Evolutionary conservation across 257 asterid genomes (phyloP), one percentile per base, ranked within the genome.

Genomic region (Nyctanthes arbortristis): DNA sequence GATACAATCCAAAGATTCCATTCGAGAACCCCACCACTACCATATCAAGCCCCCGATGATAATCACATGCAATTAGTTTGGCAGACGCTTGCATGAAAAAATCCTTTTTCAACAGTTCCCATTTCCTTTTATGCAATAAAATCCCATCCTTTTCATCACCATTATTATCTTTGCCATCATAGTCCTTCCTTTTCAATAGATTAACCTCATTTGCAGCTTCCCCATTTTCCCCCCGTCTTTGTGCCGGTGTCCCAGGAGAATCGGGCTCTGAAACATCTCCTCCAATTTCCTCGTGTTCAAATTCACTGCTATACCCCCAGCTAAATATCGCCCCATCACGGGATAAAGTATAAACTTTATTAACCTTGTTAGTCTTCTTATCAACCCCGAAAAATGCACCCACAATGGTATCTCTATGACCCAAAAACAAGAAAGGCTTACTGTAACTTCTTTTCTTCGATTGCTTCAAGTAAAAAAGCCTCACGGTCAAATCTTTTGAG

Each of bases 1-100:
- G 97, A 82, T 94, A 91, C 59, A 94, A 84, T 13, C 93, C 97
- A 73, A 94, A 94, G 24, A 89, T 95, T n/a, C 99, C 99, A 77
- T 86, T 88, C 31, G 99, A 94, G 67, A 91, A 89, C 52, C 97
- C 99, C 36, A 82, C 97, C 36, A 94, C 96, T 57, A 87, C 87
- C 96, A 94, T 81, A 81, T 91, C 92, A 28, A 91, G 89, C 68
- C 95, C 96, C 74, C 70, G 81, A 76, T 94, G 97, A 77, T 91
- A 94, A 84, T 88, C 93, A 40, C 97, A 94, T 0, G 97, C 76
- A 8, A 92, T 68, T 78, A 91, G 55, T 79, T 81, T 91, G 0
- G 96, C 93, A 0, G 91, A 90, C 8, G 96, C 84, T 81, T 94
- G 99, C 92, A 84, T 87, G 64, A 89, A 85, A 34, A 80, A 87